Evolutionary conservation across 176 grass and related monocot species (phyloP).

Genomic region (Carex cristatella): DNA sequence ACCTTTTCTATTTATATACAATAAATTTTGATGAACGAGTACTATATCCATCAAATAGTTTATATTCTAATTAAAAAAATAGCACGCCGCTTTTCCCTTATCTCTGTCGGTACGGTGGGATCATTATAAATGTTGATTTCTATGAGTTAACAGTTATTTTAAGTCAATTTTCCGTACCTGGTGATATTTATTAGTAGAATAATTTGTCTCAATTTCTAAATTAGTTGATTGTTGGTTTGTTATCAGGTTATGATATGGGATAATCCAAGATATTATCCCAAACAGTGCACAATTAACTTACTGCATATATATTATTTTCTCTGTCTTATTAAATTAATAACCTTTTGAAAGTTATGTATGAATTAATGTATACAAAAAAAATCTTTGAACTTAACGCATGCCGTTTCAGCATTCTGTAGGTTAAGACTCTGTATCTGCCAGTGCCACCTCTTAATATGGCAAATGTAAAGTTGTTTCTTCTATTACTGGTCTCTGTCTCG

Average conservation of each 20-base stretch:
- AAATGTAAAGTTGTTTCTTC: background rate
- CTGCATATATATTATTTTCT: background rate
- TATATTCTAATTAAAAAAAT: background rate
- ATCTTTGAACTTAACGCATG: background rate
- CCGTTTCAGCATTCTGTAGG: background rate
- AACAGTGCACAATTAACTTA: background rate
- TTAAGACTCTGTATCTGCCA: background rate
- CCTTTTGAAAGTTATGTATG: background rate
- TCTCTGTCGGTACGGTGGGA: background rate
- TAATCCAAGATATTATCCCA: background rate
- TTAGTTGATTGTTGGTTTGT: background rate
- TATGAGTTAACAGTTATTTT: background rate
- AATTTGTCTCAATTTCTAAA: background rate
- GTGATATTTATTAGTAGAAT: background rate
- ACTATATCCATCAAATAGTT: background rate
- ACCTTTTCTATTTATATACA: background rate
- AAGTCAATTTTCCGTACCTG: background rate
- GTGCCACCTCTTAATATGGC: background rate
- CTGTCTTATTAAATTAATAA: background rate
- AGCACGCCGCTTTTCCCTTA: background rate
- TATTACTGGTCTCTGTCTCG: slow-evolving; percentile 11
- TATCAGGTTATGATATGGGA: background rate
- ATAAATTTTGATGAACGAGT: background rate
- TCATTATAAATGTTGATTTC: background rate
- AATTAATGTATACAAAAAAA: background rate